Percentiles rank a stretch among this genome's conserved stretches.
Conservation (phyloP, 2,329 filamentous ascomycete genomes). For the Podosphaera aphanis region DNA sequence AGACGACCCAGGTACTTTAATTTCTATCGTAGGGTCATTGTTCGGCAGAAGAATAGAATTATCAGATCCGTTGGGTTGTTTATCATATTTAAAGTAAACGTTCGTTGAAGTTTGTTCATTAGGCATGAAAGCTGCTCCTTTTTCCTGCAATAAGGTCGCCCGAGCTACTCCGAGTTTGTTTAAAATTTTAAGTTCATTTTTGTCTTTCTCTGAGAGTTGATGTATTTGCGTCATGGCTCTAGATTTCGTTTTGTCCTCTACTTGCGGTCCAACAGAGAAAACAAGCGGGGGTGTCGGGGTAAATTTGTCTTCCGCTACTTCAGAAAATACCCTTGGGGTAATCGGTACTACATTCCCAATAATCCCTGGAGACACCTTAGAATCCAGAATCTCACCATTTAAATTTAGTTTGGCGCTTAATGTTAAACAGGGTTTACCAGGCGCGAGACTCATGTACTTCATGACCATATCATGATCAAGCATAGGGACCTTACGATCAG, state of each 20-base stretch:
- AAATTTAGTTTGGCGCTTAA: constrained; percentile 35
- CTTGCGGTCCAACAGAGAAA: constrained; percentile 5
- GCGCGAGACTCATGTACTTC: constrained; percentile 29
- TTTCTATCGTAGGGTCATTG: constrained; percentile 11
- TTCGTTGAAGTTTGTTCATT: constrained; percentile 1
- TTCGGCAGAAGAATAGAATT: constrained; percentile 2
- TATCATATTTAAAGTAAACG: constrained; percentile 4
- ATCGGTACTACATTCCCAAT: constrained; percentile 34
- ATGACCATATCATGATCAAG: constrained; percentile 26
- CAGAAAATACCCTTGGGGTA: constrained; percentile 26
- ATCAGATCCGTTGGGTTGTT: constrained; percentile 1
- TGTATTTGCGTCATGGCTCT: constrained; percentile 21
- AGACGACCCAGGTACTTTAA: constrained; percentile 4
- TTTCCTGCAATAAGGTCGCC: constrained; percentile 3
- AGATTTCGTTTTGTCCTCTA: constrained; percentile 9
- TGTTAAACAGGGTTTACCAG: constrained; percentile 29
- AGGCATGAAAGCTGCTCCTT: constrained; percentile 4
- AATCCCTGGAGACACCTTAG: constrained; percentile 28
- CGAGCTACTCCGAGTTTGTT: constrained; percentile 23
- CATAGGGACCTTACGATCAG: constrained; percentile 35
- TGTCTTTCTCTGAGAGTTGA: constrained; percentile 22
- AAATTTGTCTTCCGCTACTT: constrained; percentile 8
- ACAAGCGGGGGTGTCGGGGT: not conserved
- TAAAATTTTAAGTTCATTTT: constrained; percentile 24
- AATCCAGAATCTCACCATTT: constrained; percentile 28